A percentile compares a stretch with the other conserved stretches of the same genome.
Conservation (phyloP, 768 basidiomycete genomes). For the Phylloporus sp. region DNA sequence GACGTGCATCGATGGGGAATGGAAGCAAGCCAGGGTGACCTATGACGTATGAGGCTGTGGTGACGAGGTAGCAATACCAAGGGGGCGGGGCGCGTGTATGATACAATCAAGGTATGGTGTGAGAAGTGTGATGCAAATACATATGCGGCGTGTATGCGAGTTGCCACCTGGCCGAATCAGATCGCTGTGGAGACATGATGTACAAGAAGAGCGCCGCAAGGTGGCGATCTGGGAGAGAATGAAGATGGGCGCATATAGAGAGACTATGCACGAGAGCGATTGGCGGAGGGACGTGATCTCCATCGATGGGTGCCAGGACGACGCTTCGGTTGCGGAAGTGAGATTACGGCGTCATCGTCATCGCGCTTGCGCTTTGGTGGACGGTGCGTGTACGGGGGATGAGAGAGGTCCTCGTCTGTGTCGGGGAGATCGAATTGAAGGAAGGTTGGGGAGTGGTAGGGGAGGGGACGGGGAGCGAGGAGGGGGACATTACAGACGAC, state of each 20-base stretch:
- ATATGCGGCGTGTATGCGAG: slow-evolving; percentile 21
- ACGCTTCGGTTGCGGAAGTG: slow-evolving; percentile 23
- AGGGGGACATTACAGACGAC: slow-evolving; percentile 66
- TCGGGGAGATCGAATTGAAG: slow-evolving; percentile 66
- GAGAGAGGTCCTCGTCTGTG: slow-evolving; percentile 64
- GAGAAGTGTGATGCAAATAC: slow-evolving; percentile 24
- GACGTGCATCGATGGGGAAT: slow-evolving; percentile 18
- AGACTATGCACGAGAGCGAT: slow-evolving; percentile 14
- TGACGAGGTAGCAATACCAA: background rate
- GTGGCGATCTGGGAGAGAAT: slow-evolving; percentile 16
- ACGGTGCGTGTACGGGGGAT: slow-evolving; percentile 58
- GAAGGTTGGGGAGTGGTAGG: slow-evolving; percentile 65
- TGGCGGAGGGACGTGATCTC: slow-evolving; percentile 11
- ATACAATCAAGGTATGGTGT: slow-evolving; percentile 23
- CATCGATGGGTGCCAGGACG: slow-evolving; percentile 17
- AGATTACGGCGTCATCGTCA: slow-evolving; percentile 14
- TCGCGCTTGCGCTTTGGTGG: slow-evolving; percentile 52
- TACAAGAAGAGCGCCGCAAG: slow-evolving; percentile 5
- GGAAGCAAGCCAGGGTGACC: slow-evolving; percentile 7
- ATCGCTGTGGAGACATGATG: slow-evolving; percentile 6
- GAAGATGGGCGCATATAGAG: slow-evolving; percentile 5
- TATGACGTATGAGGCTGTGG: slow-evolving; percentile 25
- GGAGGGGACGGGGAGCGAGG: slow-evolving; percentile 62
- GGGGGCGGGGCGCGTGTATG: slow-evolving; percentile 17
- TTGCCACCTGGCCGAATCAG: slow-evolving; percentile 5